Conservation (phyloP, 2,329 filamentous ascomycete species). For the Pyricularia pennisetigena region DNA sequence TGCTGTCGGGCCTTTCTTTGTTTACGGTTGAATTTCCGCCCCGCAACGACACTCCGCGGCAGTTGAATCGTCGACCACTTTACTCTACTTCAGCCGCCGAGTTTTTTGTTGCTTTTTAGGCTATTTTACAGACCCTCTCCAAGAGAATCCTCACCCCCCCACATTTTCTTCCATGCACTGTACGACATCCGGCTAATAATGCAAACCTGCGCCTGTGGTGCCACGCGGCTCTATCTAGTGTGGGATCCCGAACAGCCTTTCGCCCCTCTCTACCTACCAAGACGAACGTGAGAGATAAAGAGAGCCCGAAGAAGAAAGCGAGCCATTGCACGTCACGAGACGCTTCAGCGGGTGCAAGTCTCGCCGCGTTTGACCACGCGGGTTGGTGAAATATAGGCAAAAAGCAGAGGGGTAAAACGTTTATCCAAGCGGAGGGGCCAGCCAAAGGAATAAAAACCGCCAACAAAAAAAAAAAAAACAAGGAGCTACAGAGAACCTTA, state of each 20-base stretch:
- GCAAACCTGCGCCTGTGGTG: not conserved
- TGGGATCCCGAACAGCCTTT: not conserved
- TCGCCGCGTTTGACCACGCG: not conserved
- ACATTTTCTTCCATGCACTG: not conserved
- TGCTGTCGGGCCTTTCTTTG: not conserved
- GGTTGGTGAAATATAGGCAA: not conserved
- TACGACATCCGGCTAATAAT: not conserved
- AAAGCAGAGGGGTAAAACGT: not conserved
- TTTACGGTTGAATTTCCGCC: not conserved
- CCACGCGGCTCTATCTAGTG: not conserved
- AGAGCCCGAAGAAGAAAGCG: not conserved
- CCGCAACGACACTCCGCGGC: not conserved
- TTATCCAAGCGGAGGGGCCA: not conserved
- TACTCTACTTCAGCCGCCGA: not conserved
- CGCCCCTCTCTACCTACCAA: not conserved
- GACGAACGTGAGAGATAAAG: not conserved
- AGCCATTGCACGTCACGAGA: not conserved
- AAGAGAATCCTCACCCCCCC: not conserved
- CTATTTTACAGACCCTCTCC: not conserved
- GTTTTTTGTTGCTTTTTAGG: not conserved
- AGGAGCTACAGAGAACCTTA: too few species aligned
- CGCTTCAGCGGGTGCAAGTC: not conserved
- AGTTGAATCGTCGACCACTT: not conserved
- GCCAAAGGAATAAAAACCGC: not conserved
- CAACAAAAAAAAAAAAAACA: too few species aligned